phyloP scores from a whole-genome alignment of 495 filamentous ascomycete genomes.

The Apiosordaria backusii region DNA sequence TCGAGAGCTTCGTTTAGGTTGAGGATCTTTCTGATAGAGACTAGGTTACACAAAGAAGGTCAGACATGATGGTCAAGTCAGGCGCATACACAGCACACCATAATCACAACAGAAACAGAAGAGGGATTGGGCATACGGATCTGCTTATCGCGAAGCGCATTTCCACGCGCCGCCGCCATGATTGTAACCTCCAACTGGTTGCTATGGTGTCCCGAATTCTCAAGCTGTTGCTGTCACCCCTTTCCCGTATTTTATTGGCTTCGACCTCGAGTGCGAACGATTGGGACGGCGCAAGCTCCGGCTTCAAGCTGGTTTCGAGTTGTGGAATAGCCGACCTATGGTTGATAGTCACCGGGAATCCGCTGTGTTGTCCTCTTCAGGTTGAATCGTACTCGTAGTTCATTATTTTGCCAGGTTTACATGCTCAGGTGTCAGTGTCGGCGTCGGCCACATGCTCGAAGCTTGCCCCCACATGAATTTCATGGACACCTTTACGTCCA shows the following conservation, averaged over 20 bases:
- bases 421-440: conserved; percentile 7
- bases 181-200: not conserved
- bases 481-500: conserved; percentile 20
- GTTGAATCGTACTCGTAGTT: not conserved
- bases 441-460: conserved; percentile 16
- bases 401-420: not conserved
- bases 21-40: conserved; percentile 91
- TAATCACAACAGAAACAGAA: not conserved
- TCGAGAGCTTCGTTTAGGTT: conserved; percentile 79
- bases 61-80: not conserved
- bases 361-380: conserved; percentile 1
- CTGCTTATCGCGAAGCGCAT: conserved; percentile 91
- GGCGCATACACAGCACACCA: not conserved
- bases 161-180: conserved; percentile 55
- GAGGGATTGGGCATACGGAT: conserved; percentile 59
- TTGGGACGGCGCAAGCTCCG: not conserved
- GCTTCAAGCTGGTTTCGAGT: conserved; percentile 1
- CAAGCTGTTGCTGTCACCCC: not conserved
- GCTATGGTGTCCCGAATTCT: not conserved
- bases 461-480: conserved; percentile 19
- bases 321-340: not conserved
- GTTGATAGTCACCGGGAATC: not conserved
- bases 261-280: not conserved
- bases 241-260: not conserved
- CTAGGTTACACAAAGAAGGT: conserved; percentile 52